Evolutionary conservation across 176 grass and related monocot genomes (phyloP).

Genomic region (Carex scoparia): DNA sequence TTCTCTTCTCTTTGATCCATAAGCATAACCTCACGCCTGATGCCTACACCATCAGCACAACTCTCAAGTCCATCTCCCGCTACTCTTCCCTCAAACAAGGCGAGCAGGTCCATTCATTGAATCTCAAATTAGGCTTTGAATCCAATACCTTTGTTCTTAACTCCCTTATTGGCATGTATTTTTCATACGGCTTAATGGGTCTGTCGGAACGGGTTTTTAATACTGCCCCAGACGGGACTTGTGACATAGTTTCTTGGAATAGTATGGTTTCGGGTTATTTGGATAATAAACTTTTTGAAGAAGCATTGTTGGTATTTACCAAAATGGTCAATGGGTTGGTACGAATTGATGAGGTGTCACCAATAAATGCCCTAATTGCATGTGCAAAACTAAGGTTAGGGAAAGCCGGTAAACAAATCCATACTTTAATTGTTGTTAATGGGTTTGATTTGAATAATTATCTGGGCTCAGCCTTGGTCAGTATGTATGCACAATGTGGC

Average conservation of each 20-base stretch:
- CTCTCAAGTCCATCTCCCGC: conserved; percentile 47
- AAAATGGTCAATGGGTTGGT: conserved; percentile 45
- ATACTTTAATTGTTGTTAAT: conserved; percentile 55
- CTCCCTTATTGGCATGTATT: conserved; percentile 79
- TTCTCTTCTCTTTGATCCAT: conserved; percentile 51
- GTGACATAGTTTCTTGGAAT: conserved; percentile 80
- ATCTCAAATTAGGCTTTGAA: conserved; percentile 49
- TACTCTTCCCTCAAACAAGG: conserved; percentile 38
- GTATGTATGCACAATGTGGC: conserved; percentile 81
- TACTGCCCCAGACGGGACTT: conserved; percentile 36
- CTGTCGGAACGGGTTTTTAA: conserved; percentile 59
- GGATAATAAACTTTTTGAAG: conserved; percentile 43
- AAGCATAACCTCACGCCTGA: conserved; percentile 33
- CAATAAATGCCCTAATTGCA: conserved; percentile 64
- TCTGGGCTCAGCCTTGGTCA: conserved; percentile 68
- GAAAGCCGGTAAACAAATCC: conserved; percentile 45
- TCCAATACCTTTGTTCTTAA: conserved; percentile 76
- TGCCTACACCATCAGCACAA: conserved; percentile 62
- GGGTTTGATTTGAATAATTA: conserved; percentile 60
- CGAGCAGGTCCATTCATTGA: conserved; percentile 57
- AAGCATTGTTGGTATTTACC: conserved; percentile 43
- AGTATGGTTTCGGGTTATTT: conserved; percentile 70
- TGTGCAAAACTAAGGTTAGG: conserved; percentile 45
- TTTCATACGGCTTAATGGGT: conserved; percentile 38
- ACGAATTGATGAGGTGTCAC: conserved; percentile 59